These are phyloP conservation scores for Arctium minus DNA, from an alignment of 129 eudicot species.

Conservation along the genomic window DNA sequence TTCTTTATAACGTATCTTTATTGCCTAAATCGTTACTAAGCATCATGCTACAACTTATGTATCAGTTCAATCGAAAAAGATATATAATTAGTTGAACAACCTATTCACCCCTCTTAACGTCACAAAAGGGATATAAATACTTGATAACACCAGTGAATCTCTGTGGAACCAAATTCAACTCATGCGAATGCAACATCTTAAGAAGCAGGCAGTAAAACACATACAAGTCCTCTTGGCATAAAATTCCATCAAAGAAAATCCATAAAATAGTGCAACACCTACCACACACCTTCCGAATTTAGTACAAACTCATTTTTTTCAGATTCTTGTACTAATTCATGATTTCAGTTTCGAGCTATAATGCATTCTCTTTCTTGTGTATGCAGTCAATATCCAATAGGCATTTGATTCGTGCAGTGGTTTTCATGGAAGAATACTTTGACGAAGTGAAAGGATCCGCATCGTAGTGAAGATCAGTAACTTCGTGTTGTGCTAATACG, in stretches of 20 bases:
- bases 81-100: not conserved
- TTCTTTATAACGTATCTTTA: not conserved
- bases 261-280: slow-evolving; percentile 5
- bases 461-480: not conserved
- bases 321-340: not conserved
- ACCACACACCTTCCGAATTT: not conserved
- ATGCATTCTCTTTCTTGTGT: not conserved
- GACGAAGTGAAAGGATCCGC: not conserved
- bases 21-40: not conserved
- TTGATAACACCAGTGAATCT: not conserved
- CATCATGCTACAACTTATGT: not conserved
- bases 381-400: not conserved
- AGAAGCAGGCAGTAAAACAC: not conserved
- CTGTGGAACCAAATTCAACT: not conserved
- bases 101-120: not conserved
- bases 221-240: not conserved
- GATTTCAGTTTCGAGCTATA: not conserved
- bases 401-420: not conserved
- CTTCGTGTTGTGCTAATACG: not conserved
- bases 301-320: not conserved
- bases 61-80: not conserved
- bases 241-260: not conserved
- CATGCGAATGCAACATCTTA: not conserved
- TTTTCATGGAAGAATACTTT: too few relatives aligned
- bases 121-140: not conserved